Conservation (phyloP, 2,329 filamentous ascomycete genomes). For the Colletotrichum siamense region DNA sequence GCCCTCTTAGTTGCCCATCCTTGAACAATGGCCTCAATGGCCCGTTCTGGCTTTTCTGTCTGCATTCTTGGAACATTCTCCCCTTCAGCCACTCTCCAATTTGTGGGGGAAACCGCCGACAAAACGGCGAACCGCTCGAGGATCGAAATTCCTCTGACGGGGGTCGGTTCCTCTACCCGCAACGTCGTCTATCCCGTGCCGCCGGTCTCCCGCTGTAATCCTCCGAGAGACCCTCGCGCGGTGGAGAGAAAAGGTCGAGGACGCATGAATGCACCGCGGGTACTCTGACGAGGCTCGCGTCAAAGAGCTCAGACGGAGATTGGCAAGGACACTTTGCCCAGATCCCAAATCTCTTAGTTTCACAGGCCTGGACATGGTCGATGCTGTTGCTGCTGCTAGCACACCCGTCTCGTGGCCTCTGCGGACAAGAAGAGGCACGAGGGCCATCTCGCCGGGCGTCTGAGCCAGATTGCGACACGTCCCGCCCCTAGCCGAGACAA, state of each 20-base stretch:
- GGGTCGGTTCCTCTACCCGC: background rate
- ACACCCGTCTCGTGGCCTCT: background rate
- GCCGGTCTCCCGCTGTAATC: background rate
- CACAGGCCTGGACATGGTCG: background rate
- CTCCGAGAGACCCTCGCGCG: background rate
- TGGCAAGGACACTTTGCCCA: background rate
- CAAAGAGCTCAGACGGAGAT: conserved; percentile 8
- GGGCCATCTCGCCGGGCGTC: background rate
- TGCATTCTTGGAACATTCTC: conserved; percentile 13
- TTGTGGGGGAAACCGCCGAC: background rate
- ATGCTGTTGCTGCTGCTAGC: background rate
- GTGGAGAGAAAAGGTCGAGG: background rate
- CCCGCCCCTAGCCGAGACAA: conserved; percentile 1
- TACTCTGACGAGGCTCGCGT: conserved; percentile 16
- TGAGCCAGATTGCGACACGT: background rate
- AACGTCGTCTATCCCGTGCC: conserved; percentile 3
- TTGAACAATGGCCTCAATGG: background rate
- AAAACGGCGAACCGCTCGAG: background rate
- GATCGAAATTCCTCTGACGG: background rate
- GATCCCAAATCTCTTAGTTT: background rate
- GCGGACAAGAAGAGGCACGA: background rate
- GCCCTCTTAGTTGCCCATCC: background rate
- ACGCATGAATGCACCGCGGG: conserved; percentile 8
- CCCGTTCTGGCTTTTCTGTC: background rate
- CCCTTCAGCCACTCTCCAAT: background rate